phyloP scores from a whole-genome alignment of 352 stramenopile species.

The Achlya hypogyna region DNA sequence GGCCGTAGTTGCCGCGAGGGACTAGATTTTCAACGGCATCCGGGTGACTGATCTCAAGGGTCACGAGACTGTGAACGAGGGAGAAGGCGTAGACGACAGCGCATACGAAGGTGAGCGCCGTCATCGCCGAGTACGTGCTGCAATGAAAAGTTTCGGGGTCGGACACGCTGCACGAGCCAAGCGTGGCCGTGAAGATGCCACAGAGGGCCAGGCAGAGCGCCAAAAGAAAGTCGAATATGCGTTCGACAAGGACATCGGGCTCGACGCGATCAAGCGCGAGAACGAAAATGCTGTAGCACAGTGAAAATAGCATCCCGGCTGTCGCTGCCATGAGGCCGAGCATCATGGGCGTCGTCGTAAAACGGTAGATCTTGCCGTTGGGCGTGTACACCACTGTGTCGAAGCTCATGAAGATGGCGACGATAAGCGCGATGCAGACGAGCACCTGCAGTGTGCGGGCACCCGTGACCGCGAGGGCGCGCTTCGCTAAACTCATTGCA shows the following conservation, averaged over 20 bases:
- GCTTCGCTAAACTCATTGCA: neutral
- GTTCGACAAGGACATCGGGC: slow-evolving; percentile 13
- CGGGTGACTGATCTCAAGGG: neutral
- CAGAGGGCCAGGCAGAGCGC: neutral
- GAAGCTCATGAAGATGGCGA: slow-evolving; percentile 10
- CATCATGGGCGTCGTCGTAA: slow-evolving; percentile 3
- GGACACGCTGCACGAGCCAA: neutral
- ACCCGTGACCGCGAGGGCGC: neutral
- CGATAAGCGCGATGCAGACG: neutral
- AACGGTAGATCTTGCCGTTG: slow-evolving; percentile 2
- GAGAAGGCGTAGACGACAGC: slow-evolving; percentile 1
- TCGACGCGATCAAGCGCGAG: slow-evolving; percentile 7
- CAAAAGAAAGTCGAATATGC: slow-evolving; percentile 7
- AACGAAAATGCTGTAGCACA: slow-evolving; percentile 15
- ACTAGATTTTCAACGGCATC: slow-evolving; percentile 14
- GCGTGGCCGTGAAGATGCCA: neutral
- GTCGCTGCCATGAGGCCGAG: neutral
- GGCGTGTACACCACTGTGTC: neutral
- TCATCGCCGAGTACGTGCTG: neutral
- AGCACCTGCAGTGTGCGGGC: neutral
- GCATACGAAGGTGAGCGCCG: neutral
- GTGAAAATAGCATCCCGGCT: slow-evolving; percentile 5
- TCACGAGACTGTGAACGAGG: neutral
- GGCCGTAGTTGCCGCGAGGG: slow-evolving; percentile 17
- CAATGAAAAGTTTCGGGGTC: neutral